These are phyloP conservation scores for Colletotrichum sp. DNA, from an alignment of 2,329 filamentous ascomycete species.

Conservation along the genomic window DNA sequence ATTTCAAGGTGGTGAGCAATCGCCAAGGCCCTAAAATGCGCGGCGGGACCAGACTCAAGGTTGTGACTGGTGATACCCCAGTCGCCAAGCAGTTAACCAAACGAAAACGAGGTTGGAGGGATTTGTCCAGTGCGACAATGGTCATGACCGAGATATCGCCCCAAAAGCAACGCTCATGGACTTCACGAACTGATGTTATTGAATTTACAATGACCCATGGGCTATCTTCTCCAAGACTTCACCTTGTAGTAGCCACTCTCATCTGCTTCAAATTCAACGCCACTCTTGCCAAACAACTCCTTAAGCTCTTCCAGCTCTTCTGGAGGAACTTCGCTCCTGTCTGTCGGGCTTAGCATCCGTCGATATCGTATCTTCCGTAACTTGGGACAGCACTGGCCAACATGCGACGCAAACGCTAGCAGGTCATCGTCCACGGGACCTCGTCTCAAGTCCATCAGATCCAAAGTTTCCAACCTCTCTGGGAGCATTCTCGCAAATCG, in stretches of 20 bases:
- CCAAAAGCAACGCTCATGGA: no score
- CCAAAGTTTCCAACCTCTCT: not conserved
- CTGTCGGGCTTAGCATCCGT: rapidly evolving
- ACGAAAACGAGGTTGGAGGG: not conserved
- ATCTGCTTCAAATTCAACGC: not conserved
- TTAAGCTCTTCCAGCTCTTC: not conserved
- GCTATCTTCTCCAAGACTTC: not conserved
- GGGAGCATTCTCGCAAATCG: not conserved
- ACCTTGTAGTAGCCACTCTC: not conserved
- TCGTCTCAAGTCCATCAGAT: not conserved
- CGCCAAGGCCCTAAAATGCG: not conserved
- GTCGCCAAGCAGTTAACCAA: not conserved
- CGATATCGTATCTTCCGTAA: not conserved
- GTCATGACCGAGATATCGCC: not conserved
- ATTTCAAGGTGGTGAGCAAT: not conserved
- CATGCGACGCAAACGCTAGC: not conserved
- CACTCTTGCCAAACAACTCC: not conserved
- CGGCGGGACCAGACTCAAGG: not conserved
- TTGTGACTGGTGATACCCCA: not conserved
- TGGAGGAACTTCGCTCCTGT: not conserved
- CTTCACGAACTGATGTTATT: no score
- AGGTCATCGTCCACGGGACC: not conserved
- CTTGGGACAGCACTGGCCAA: not conserved
- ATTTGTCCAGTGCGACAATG: not conserved
- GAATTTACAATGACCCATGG: no score